Evolutionary conservation across 2,329 filamentous ascomycete species (phyloP).

Genomic region (Xylariaceae sp.): DNA sequence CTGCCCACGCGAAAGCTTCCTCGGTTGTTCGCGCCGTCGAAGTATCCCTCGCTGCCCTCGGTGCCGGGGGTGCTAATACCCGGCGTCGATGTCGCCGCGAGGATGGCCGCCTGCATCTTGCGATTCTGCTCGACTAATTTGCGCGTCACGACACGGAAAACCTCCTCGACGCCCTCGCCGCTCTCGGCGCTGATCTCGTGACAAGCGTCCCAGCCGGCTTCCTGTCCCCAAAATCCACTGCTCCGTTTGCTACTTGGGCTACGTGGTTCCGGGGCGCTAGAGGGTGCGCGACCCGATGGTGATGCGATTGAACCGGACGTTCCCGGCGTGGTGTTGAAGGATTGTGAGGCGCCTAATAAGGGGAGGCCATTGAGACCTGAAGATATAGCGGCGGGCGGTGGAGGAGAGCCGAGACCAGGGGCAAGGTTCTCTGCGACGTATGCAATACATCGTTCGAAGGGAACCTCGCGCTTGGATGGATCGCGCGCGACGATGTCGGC

Average conservation of each 20-base stretch:
- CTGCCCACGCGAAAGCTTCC: constrained; percentile 54
- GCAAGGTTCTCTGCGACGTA: constrained; percentile 91
- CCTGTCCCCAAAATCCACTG: constrained; percentile 82
- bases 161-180: constrained; percentile 92
- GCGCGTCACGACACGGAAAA: constrained; percentile 68
- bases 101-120: constrained; percentile 55
- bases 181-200: constrained; percentile 94
- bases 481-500: constrained; percentile 85
- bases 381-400: constrained; percentile 57
- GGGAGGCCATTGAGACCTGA: constrained; percentile 27
- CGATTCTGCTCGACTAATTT: constrained; percentile 61
- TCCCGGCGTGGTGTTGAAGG: constrained; percentile 22
- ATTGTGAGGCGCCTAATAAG: constrained; percentile 27
- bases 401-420: constrained; percentile 61
- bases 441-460: constrained; percentile 91
- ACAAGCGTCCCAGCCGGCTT: constrained; percentile 93
- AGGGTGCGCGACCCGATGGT: constrained; percentile 36
- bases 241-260: constrained; percentile 61
- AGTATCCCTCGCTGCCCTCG: constrained; percentile 44
- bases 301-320: constrained; percentile 19
- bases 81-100: constrained; percentile 50
- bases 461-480: constrained; percentile 71
- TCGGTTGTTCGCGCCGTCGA: constrained; percentile 41
- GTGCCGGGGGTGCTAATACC: constrained; percentile 37
- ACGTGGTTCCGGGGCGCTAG: constrained; percentile 43